Evolutionary conservation across 441 rosid species (phyloP).

Genomic region (Dalechampia spathulata): DNA sequence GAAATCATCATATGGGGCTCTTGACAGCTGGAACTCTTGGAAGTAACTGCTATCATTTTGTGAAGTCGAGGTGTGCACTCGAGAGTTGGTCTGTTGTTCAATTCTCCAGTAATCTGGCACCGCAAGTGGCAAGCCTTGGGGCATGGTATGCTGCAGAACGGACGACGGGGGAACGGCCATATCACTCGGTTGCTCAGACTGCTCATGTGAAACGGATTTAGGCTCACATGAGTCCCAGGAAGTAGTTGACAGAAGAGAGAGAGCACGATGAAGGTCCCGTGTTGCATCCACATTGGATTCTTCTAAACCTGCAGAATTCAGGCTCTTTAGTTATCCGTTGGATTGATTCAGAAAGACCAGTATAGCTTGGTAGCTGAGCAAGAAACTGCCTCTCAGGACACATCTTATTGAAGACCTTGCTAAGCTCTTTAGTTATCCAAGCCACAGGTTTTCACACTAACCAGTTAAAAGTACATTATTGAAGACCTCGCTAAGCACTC

Average conservation of each 20-base stretch:
- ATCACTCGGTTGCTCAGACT: slow-evolving; percentile 19
- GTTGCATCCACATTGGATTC: slow-evolving; percentile 47
- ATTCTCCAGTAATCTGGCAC: slow-evolving; percentile 46
- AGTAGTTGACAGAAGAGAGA: slow-evolving; percentile 99
- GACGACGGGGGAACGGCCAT: slow-evolving; percentile 32
- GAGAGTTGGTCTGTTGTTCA: slow-evolving; percentile 29
- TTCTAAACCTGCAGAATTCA: slow-evolving; percentile 35
- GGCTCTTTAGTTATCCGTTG: background rate
- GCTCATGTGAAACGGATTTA: slow-evolving; percentile 37
- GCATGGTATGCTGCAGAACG: slow-evolving; percentile 17
- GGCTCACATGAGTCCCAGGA: slow-evolving; percentile 48
- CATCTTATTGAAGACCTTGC: too few species aligned
- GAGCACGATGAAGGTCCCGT: slow-evolving; percentile 82
- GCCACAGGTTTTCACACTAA: too few species aligned
- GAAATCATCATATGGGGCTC: slow-evolving; percentile 33
- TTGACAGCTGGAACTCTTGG: slow-evolving; percentile 40
- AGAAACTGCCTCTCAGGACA: too few species aligned
- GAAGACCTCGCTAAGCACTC: too few species aligned
- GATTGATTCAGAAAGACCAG: slow-evolving; percentile 1
- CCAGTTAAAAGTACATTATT: too few species aligned
- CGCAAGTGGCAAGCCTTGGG: slow-evolving; percentile 27
- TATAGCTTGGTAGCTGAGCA: background rate
- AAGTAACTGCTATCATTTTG: slow-evolving; percentile 28
- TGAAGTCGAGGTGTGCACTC: slow-evolving; percentile 21
- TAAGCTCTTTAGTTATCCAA: too few species aligned